Percentiles rank a stretch among this genome's conserved stretches.
These are phyloP conservation scores for Eucalyptus polyanthemos DNA, from an alignment of 345 rosid species.

Conservation along the genomic window DNA sequence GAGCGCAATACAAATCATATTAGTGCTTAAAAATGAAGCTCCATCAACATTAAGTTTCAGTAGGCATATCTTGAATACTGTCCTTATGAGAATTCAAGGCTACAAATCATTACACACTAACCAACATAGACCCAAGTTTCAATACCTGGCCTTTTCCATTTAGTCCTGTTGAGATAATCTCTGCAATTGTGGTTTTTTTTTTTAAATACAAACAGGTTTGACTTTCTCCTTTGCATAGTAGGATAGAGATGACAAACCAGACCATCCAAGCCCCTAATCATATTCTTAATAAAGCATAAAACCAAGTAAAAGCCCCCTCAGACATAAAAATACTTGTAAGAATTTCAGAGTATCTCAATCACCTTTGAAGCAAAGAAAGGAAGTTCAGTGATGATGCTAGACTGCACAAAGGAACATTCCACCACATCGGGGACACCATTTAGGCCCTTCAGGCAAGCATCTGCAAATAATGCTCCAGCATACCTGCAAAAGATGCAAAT, in stretches of 20 bases:
- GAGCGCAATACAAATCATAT: neutral
- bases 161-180: neutral
- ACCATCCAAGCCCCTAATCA: neutral
- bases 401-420: conserved; percentile 72
- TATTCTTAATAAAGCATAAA: neutral
- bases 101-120: neutral
- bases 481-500: conserved; percentile 29
- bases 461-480: conserved; percentile 84
- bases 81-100: neutral
- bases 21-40: neutral
- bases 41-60: neutral
- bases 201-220: neutral
- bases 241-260: neutral
- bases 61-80: neutral
- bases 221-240: neutral
- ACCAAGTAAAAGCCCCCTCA: neutral
- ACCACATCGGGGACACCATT: conserved; percentile 70
- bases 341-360: neutral
- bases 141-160: neutral
- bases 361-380: conserved; percentile 95
- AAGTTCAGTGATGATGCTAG: conserved; percentile 46
- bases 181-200: neutral
- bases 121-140: neutral
- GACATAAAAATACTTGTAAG: neutral
- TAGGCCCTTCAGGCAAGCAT: conserved; percentile 89